Percentiles rank a stretch among this genome's conserved stretches.
Conservation (phyloP, 2,329 filamentous ascomycete species). For the Verticillium dahliae region DNA sequence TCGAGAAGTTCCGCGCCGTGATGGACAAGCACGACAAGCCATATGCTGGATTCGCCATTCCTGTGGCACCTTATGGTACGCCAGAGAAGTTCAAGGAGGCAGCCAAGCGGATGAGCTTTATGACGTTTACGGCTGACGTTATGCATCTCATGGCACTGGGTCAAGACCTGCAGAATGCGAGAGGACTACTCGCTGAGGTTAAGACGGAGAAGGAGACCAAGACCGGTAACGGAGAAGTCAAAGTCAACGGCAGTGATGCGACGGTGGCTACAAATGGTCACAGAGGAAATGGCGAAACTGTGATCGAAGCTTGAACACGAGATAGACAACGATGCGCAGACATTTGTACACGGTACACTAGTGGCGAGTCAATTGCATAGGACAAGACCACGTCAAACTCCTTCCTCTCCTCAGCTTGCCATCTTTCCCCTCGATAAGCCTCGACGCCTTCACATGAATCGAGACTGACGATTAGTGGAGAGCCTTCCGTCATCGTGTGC, state of each 20-base stretch:
- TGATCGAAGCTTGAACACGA: neutral
- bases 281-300: neutral
- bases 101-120: slow-evolving; percentile 17
- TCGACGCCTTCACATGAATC: too few relatives aligned
- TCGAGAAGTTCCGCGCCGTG: slow-evolving; percentile 27
- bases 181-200: neutral
- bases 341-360: neutral
- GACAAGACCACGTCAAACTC: neutral
- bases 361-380: neutral
- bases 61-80: slow-evolving; percentile 15
- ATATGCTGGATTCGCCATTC: slow-evolving; percentile 23
- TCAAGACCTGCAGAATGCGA: slow-evolving; percentile 8
- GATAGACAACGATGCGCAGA: neutral
- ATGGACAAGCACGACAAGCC: slow-evolving; percentile 41
- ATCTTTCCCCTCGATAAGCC: too few relatives aligned
- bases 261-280: neutral
- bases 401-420: neutral
- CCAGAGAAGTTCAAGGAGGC: slow-evolving; percentile 17
- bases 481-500: neutral
- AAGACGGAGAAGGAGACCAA: neutral
- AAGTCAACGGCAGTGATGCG: neutral
- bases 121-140: slow-evolving; percentile 16
- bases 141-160: slow-evolving; percentile 15
- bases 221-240: neutral
- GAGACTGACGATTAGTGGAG: too few relatives aligned